A percentile compares a stretch with the other conserved stretches of the same genome.
phyloP scores from a whole-genome alignment of 306 rosid species.

The Hippophae rhamnoides region DNA sequence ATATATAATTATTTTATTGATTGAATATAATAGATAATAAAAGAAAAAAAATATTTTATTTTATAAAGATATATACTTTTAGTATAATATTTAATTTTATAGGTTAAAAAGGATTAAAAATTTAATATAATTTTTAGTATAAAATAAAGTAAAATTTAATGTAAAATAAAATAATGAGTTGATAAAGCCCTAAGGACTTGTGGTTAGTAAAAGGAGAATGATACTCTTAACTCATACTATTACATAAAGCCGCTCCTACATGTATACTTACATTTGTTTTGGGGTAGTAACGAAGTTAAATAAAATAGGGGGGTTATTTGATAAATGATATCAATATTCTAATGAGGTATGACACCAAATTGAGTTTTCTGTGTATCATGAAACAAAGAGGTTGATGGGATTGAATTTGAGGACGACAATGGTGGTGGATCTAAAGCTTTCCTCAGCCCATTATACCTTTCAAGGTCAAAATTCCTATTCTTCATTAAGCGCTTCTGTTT shows the following conservation, averaged over 20 bases:
- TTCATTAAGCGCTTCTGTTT: conserved; percentile 61
- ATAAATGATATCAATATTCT: background rate
- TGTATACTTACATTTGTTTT: background rate
- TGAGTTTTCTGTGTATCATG: conserved; percentile 9
- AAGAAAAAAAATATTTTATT: no score
- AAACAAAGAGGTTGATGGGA: conserved; percentile 7
- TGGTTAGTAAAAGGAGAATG: background rate
- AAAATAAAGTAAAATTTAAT: no score
- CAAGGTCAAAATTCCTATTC: conserved; percentile 42
- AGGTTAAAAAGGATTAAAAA: no score
- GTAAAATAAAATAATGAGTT: no score
- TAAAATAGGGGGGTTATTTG: background rate
- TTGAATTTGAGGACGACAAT: background rate
- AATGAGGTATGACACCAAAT: conserved; percentile 16
- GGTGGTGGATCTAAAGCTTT: conserved; percentile 23
- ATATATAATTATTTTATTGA: no score
- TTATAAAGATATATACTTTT: no score
- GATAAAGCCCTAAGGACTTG: no score
- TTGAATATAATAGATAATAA: no score
- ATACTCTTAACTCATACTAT: background rate
- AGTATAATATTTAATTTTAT: no score
- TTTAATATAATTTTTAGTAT: no score
- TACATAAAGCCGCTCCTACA: conserved; percentile 31
- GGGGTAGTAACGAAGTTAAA: background rate
- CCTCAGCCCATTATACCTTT: conserved; percentile 43